These are phyloP conservation scores for Sarocladium oryzae DNA, from an alignment of 2,329 filamentous ascomycete species.

Conservation along the genomic window DNA sequence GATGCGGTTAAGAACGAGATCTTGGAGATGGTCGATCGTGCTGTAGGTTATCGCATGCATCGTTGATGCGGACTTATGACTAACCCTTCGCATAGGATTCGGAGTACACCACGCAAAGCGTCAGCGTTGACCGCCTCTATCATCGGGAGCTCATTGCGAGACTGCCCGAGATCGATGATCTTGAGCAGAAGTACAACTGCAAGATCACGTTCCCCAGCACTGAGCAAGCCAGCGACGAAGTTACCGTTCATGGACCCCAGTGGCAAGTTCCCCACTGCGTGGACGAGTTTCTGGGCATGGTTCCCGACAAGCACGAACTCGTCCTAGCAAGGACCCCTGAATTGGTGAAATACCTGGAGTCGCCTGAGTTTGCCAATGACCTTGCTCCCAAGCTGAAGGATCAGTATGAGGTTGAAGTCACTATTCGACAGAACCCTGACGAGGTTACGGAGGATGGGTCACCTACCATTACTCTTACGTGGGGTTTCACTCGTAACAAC, in stretches of 20 bases:
- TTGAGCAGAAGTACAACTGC: slow-evolving; percentile 99
- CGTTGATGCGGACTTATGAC: slow-evolving; percentile 9
- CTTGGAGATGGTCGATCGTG: slow-evolving; percentile 98
- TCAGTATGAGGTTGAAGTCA: slow-evolving; percentile 87
- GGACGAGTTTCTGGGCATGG: slow-evolving; percentile 95
- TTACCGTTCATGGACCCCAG: slow-evolving; percentile 91
- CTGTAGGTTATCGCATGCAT: slow-evolving; percentile 43
- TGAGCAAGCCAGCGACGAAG: slow-evolving; percentile 92
- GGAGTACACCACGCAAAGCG: slow-evolving; percentile 90
- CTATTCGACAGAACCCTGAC: slow-evolving; percentile 59
- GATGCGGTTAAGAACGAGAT: slow-evolving; percentile 98
- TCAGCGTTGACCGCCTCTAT: slow-evolving; percentile 89
- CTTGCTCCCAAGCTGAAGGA: slow-evolving; percentile 77
- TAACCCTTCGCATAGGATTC: slow-evolving; percentile 58
- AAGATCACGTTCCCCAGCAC: slow-evolving; percentile 98
- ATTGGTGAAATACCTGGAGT: slow-evolving; percentile 75
- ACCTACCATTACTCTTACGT: slow-evolving; percentile 58
- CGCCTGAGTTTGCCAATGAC: slow-evolving; percentile 72
- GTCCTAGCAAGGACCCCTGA: slow-evolving; percentile 70
- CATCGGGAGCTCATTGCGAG: slow-evolving; percentile 89
- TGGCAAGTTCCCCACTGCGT: slow-evolving; percentile 97
- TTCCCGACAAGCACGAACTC: slow-evolving; percentile 91
- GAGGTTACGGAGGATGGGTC: slow-evolving; percentile 51
- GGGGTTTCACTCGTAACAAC: slow-evolving; percentile 93
- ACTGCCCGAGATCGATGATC: slow-evolving; percentile 80